A percentile compares a stretch with the other conserved stretches of the same genome.
These are phyloP conservation scores for Monosporascus cannonballus DNA, from an alignment of 2,329 filamentous ascomycete genomes.

Conservation along the genomic window DNA sequence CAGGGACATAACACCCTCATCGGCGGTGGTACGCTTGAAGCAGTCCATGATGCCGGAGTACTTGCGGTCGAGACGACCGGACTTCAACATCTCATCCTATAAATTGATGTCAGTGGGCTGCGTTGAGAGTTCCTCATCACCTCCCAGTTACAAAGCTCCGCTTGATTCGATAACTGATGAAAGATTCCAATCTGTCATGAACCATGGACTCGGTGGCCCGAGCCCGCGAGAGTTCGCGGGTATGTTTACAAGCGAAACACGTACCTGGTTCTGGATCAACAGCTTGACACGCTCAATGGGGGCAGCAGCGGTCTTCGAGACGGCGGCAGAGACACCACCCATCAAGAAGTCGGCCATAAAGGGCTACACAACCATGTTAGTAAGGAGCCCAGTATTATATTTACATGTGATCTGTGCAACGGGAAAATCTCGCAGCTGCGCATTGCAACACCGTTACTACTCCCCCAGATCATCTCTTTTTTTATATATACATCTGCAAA, in stretches of 20 bases:
- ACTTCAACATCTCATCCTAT: constrained; percentile 99
- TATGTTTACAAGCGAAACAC: constrained; percentile 30
- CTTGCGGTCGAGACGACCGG: constrained; percentile 95
- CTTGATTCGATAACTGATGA: too few relatives aligned
- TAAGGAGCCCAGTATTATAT: background rate
- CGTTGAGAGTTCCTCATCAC: background rate
- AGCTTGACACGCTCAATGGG: constrained; percentile 99
- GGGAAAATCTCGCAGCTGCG: background rate
- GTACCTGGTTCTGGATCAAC: constrained; percentile 99
- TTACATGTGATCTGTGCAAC: constrained; percentile 11
- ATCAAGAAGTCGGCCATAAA: constrained; percentile 51
- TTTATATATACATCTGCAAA: too few relatives aligned
- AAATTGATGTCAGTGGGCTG: constrained; percentile 25
- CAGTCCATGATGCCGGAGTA: constrained; percentile 92
- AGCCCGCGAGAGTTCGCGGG: background rate
- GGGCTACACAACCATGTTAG: constrained; percentile 24
- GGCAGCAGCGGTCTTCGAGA: constrained; percentile 99
- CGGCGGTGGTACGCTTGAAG: constrained; percentile 84
- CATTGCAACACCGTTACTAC: too few relatives aligned
- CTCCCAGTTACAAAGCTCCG: background rate
- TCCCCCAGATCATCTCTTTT: too few relatives aligned
- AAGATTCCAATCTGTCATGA: background rate
- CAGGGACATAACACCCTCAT: constrained; percentile 90
- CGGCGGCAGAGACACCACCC: constrained; percentile 99
- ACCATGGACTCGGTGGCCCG: background rate